Evolutionary conservation across 345 rosid species (phyloP).

Genomic region (Brassica nigra): DNA sequence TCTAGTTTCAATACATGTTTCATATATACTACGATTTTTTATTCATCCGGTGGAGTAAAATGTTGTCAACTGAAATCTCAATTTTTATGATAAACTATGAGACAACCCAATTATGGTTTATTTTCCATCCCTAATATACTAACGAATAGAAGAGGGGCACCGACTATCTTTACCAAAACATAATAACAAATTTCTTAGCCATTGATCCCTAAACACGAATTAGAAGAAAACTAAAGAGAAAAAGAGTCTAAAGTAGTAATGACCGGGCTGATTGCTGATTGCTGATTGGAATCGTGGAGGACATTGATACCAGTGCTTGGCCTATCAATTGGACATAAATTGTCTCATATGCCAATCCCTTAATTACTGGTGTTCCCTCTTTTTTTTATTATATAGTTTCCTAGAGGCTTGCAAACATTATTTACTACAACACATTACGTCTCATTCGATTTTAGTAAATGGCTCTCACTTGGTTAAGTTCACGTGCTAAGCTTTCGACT

Average conservation of each 20-base stretch:
- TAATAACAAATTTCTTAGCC: background rate
- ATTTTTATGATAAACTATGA: background rate
- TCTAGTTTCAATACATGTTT: background rate
- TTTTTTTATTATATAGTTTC: background rate
- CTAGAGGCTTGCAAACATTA: constrained; percentile 1
- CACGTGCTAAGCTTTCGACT: constrained; percentile 26
- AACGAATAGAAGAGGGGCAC: constrained; percentile 2
- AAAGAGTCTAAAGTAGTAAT: constrained; percentile 2
- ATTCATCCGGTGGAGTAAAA: background rate
- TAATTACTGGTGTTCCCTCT: constrained; percentile 19
- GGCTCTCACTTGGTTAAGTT: background rate
- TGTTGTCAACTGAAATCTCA: background rate
- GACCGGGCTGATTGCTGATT: background rate
- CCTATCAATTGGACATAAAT: constrained; percentile 21
- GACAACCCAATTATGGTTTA: background rate
- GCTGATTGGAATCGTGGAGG: constrained; percentile 25
- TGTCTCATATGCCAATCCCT: background rate
- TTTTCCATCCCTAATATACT: background rate
- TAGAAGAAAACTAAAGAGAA: background rate
- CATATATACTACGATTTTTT: background rate
- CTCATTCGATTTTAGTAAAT: background rate
- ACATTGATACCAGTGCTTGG: constrained; percentile 25
- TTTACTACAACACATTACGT: background rate
- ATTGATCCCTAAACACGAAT: constrained; percentile 1
- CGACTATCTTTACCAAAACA: background rate